A percentile compares a stretch with the other conserved stretches of the same genome.
These are phyloP conservation scores for Tylopilus felleus DNA, from an alignment of 768 basidiomycete species.

Conservation along the genomic window DNA sequence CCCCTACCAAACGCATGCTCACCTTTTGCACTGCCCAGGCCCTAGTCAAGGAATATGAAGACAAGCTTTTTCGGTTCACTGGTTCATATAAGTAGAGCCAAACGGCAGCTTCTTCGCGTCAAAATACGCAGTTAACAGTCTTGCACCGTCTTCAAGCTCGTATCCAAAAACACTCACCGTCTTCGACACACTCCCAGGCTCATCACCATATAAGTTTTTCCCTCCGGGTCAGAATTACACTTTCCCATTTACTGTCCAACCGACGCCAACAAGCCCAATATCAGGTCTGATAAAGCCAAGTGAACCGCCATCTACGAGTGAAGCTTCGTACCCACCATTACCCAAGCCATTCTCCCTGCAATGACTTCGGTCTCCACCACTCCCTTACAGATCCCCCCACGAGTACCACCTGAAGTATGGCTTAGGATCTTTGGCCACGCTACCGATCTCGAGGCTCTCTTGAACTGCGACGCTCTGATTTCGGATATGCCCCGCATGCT, in stretches of 20 bases:
- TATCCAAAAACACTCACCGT: not conserved
- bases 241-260: slow-evolving; percentile 1
- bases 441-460: slow-evolving; percentile 9
- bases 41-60: not conserved
- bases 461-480: slow-evolving; percentile 8
- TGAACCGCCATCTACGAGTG: not conserved
- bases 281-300: not conserved
- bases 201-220: slow-evolving; percentile 4
- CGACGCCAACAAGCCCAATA: not conserved
- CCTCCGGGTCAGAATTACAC: not conserved
- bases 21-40: not conserved
- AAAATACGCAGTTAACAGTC: not conserved
- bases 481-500: slow-evolving; percentile 22
- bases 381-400: not conserved
- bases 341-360: not conserved
- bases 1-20: not conserved
- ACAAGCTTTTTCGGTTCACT: not conserved
- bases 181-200: slow-evolving; percentile 15
- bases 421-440: slow-evolving; percentile 24
- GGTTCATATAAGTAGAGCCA: not conserved
- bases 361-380: slow-evolving; percentile 10
- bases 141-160: not conserved
- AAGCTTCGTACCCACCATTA: not conserved
- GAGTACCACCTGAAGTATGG: slow-evolving; percentile 31
- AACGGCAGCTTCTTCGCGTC: not conserved